These are phyloP conservation scores for Apiospora sp. DNA, from an alignment of 2,329 filamentous ascomycete genomes.

Conservation along the genomic window DNA sequence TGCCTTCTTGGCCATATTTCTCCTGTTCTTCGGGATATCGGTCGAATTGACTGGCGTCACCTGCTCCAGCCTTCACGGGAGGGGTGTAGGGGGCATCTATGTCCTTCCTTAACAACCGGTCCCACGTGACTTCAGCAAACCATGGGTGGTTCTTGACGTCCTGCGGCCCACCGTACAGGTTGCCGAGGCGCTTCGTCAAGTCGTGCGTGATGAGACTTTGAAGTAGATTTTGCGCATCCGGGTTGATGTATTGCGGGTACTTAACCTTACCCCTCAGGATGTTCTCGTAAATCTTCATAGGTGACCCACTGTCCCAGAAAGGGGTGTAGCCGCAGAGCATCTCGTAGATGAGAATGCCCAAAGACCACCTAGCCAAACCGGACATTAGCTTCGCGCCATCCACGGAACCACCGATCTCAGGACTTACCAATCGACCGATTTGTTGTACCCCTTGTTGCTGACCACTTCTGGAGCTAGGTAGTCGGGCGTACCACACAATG, in stretches of 20 bases:
- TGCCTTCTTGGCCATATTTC: slow-evolving; percentile 79
- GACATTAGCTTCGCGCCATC: not conserved
- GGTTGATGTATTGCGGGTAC: slow-evolving; percentile 94
- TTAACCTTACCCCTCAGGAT: slow-evolving; percentile 96
- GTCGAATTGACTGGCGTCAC: slow-evolving; percentile 97
- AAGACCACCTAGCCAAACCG: slow-evolving; percentile 79
- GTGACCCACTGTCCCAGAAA: slow-evolving; percentile 97
- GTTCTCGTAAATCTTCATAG: slow-evolving; percentile 99
- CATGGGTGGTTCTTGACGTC: slow-evolving; percentile 96
- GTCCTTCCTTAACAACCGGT: slow-evolving; percentile 90
- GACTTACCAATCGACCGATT: slow-evolving; percentile 95
- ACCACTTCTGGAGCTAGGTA: slow-evolving; percentile 98
- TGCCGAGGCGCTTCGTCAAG: slow-evolving; percentile 92
- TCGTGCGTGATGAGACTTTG: slow-evolving; percentile 94
- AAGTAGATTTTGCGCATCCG: slow-evolving; percentile 91
- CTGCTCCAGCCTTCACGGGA: slow-evolving; percentile 90
- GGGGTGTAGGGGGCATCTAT: slow-evolving; percentile 98
- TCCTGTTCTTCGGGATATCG: slow-evolving; percentile 98
- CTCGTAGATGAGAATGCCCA: slow-evolving; percentile 98
- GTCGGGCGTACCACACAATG: slow-evolving; percentile 94
- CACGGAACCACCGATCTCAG: not conserved
- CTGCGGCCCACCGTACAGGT: slow-evolving; percentile 86
- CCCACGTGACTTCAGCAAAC: slow-evolving; percentile 99
- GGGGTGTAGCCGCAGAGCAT: slow-evolving; percentile 99
- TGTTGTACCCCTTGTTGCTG: slow-evolving; percentile 99